Conservation (phyloP, 768 basidiomycete genomes). For the Termitomyces sp. region DNA sequence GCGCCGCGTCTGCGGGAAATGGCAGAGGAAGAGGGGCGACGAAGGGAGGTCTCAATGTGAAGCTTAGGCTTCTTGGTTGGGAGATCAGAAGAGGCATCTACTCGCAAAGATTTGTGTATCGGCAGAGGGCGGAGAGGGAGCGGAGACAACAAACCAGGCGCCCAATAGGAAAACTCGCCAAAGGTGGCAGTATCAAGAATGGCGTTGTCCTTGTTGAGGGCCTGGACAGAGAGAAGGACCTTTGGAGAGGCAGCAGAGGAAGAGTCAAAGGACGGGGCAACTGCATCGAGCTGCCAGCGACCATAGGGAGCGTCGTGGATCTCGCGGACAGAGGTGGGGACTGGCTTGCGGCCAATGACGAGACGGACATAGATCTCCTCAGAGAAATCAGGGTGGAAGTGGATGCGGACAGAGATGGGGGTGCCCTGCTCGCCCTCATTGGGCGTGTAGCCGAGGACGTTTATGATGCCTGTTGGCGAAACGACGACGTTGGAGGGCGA, state of each 20-base stretch:
- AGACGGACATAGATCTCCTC: slow-evolving; percentile 64
- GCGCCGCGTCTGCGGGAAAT: slow-evolving; percentile 32
- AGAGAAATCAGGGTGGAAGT: slow-evolving; percentile 45
- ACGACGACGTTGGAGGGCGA: slow-evolving; percentile 23
- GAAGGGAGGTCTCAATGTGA: slow-evolving; percentile 21
- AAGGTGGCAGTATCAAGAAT: slow-evolving; percentile 64
- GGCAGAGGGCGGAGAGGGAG: slow-evolving; percentile 6
- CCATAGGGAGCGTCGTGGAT: slow-evolving; percentile 40
- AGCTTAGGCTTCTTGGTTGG: slow-evolving; percentile 23
- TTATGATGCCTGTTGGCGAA: slow-evolving; percentile 49
- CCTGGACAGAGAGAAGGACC: slow-evolving; percentile 56
- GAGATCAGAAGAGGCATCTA: slow-evolving; percentile 1
- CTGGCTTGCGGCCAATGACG: slow-evolving; percentile 63
- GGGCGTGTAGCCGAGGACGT: slow-evolving; percentile 61
- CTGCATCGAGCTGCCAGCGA: slow-evolving; percentile 60
- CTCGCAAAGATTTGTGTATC: slow-evolving; percentile 3
- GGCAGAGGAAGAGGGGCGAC: slow-evolving; percentile 12
- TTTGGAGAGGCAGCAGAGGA: slow-evolving; percentile 33
- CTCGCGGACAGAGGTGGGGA: slow-evolving; percentile 60
- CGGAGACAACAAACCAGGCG: slow-evolving; percentile 28
- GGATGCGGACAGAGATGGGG: slow-evolving; percentile 58
- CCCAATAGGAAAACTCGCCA: slow-evolving; percentile 66
- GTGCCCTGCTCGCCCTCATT: slow-evolving; percentile 58
- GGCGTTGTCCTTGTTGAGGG: slow-evolving; percentile 45
- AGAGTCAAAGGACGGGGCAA: slow-evolving; percentile 50